Conservation (phyloP, 140 eudicot species). For the Ambrosia hybrid region DNA sequence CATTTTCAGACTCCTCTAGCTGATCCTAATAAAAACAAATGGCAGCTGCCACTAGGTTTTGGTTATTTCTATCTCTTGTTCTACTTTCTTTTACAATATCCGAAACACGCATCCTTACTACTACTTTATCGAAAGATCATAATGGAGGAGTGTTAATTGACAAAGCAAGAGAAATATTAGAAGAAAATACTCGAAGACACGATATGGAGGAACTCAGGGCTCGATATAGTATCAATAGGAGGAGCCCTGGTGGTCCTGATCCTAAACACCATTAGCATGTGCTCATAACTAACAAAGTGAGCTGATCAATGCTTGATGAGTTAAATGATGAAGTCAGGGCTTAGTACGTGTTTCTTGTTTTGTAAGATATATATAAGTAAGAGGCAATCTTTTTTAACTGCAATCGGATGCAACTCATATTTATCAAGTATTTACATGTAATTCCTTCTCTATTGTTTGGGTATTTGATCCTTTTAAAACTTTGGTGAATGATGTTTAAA, state of each 20-base stretch:
- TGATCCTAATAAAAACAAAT: conserved; percentile 17
- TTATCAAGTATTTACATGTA: background rate
- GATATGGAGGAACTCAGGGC: conserved; percentile 24
- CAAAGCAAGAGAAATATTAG: conserved; percentile 46
- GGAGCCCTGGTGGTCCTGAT: conserved; percentile 87
- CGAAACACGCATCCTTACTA: conserved; percentile 27
- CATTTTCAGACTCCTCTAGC: conserved; percentile 4
- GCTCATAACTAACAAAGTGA: background rate
- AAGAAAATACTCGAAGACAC: conserved; percentile 38
- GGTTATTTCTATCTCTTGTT: conserved; percentile 31
- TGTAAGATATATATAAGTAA: background rate
- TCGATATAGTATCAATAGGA: conserved; percentile 36
- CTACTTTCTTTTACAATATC: conserved; percentile 23
- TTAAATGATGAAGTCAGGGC: background rate
- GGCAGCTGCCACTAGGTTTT: conserved; percentile 29
- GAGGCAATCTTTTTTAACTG: background rate
- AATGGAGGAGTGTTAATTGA: conserved; percentile 34
- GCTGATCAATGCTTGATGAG: background rate
- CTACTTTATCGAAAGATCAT: background rate
- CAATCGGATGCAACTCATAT: background rate
- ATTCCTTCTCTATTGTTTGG: background rate
- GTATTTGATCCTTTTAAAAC: background rate
- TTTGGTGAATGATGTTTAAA: background rate
- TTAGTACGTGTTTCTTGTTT: background rate
- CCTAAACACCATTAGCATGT: conserved; percentile 62